phyloP scores from a whole-genome alignment of 2,329 filamentous ascomycete species.

The Calonectria pseudoreteaudii region DNA sequence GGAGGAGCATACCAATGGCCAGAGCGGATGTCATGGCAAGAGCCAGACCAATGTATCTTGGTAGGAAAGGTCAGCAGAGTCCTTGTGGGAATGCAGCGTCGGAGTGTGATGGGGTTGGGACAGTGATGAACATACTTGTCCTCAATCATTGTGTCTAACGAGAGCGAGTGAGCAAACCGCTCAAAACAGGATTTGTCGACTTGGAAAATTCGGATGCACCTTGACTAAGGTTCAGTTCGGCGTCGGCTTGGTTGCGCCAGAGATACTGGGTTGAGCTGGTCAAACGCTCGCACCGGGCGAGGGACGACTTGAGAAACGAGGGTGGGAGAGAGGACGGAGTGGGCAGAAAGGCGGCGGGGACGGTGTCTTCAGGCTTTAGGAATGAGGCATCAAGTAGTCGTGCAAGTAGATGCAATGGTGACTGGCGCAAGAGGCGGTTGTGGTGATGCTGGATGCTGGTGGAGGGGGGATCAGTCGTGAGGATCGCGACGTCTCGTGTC shows the following conservation, averaged over 20 bases:
- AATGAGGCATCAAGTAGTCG: constrained; percentile 38
- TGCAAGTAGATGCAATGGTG: not conserved
- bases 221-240: constrained; percentile 11
- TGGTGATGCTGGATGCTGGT: constrained; percentile 1
- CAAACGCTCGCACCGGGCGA: constrained; percentile 42
- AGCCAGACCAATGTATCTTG: constrained; percentile 80
- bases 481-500: constrained; percentile 31
- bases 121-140: constrained; percentile 50
- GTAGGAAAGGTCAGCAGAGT: constrained; percentile 31
- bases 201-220: constrained; percentile 26
- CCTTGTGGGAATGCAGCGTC: not conserved
- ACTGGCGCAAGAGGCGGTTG: constrained; percentile 12
- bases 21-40: constrained; percentile 81
- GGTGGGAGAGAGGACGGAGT: constrained; percentile 9
- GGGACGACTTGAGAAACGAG: constrained; percentile 31
- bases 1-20: constrained; percentile 73
- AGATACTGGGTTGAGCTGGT: constrained; percentile 27
- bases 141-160: constrained; percentile 48
- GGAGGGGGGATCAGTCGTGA: constrained; percentile 4
- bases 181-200: constrained; percentile 18
- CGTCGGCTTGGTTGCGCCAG: constrained; percentile 26
- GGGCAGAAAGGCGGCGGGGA: constrained; percentile 5
- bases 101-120: constrained; percentile 5
- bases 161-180: constrained; percentile 33
- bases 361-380: constrained; percentile 25